Base-by-base conservation (phyloP, 2,329 filamentous ascomycete genomes). In the Alternaria atra region DNA sequence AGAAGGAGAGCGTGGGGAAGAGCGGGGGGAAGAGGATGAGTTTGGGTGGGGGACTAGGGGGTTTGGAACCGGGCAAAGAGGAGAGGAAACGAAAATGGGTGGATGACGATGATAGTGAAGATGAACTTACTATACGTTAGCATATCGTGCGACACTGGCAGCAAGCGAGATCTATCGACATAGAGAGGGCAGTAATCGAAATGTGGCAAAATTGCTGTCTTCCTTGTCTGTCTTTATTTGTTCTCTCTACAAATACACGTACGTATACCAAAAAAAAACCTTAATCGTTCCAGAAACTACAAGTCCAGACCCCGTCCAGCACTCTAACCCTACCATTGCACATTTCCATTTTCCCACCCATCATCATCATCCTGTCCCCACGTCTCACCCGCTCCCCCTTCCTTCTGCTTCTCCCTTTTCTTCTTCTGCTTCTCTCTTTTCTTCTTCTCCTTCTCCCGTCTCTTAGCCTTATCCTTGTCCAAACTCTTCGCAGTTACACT, bases 101-200 rank as follows among this genome's bases (percentile, higher is more conserved):
- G 3, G 35, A 46, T 43, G 25, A 25, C 1, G 50, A 30, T 55
- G 46, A 20, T 2, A 71, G 70, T 55, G 70, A 66, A 32, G 74
- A 77, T 72, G 73, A 76, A 47, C 63, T 77, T 20, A 70, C 66
- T 40, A 30, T 55, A 44, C 67, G 17, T 48, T 35, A 23, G n/a
- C 1, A n/a, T 20, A 20, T 20, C 20, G 20, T 20, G 20, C 20
- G 20, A 20, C 20, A 20, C 2, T 20, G 20, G 20, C 20, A 20
- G 20, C 20, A 20, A 20, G 20, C 20, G 20, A 20, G 20, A 23
- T 50, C 13, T 15, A n/a, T 5, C 20, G 51, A 8, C 10, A n/a
- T n/a, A 1, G 23, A 10, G 15, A 10, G n/a, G 15, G 25, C 27
- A 23, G 15, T 17, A 9, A 5, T 25, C 15, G 51, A 12, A 9